Conservation (phyloP, 441 rosid genomes). For the Erodium chrysanthum region DNA sequence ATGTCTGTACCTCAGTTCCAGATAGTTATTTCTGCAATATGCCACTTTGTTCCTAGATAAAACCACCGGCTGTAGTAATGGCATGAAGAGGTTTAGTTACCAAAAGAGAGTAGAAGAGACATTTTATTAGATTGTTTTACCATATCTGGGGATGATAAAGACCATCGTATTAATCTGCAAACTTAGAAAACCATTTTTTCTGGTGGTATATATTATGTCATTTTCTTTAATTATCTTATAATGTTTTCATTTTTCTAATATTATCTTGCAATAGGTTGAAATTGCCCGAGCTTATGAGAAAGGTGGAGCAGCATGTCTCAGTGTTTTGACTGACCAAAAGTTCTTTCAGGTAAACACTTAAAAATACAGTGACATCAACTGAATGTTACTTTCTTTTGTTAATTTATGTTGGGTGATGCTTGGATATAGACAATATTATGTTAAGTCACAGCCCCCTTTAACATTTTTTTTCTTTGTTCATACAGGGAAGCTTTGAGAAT, state of each 20-base stretch:
- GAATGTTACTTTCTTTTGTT: constrained; percentile 10
- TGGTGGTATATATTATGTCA: not conserved
- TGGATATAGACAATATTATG: not conserved
- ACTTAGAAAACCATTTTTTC: not conserved
- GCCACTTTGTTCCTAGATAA: not conserved
- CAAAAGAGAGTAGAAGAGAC: not conserved
- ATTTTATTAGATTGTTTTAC: not conserved
- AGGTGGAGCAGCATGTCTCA: constrained; percentile 96
- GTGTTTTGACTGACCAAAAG: constrained; percentile 85
- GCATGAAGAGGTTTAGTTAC: not conserved
- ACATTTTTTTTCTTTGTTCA: constrained; percentile 5
- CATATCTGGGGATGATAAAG: not conserved
- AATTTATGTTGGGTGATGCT: constrained; percentile 5
- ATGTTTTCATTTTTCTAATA: constrained; percentile 5
- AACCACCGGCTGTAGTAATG: not conserved
- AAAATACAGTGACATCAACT: not conserved
- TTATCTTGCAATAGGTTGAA: constrained; percentile 47
- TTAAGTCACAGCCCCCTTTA: too few relatives aligned
- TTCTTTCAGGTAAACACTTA: constrained; percentile 50
- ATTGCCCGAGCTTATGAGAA: constrained; percentile 76
- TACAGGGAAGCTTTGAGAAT: constrained; percentile 87
- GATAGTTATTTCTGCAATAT: not conserved
- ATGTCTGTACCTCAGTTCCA: too few relatives aligned
- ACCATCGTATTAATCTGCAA: not conserved
- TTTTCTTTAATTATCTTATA: not conserved